Conservation (phyloP, 345 rosid genomes). For the Eucalyptus tenuipes region DNA sequence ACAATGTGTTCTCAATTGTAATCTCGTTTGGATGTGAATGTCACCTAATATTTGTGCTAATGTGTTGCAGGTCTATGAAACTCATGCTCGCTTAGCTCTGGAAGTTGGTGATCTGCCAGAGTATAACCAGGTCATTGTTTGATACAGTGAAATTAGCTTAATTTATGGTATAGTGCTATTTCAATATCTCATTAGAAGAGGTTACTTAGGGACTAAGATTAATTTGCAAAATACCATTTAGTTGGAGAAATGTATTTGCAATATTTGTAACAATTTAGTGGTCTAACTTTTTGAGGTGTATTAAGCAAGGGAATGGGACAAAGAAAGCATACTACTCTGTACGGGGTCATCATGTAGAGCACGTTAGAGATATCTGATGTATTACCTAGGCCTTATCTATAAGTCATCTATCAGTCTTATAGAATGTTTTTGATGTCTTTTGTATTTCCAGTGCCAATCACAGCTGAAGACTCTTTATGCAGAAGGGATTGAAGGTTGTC, state of each 20-base stretch:
- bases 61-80: slow-evolving; percentile 88
- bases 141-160: neutral
- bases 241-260: neutral
- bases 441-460: slow-evolving; percentile 72
- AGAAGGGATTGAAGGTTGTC: slow-evolving; percentile 90
- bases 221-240: neutral
- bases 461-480: slow-evolving; percentile 87
- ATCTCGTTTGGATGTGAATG: neutral
- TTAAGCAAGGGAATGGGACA: neutral
- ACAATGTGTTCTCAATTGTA: neutral
- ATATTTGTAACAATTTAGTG: neutral
- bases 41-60: neutral
- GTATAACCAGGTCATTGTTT: slow-evolving; percentile 73
- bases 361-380: neutral
- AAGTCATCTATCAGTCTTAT: neutral
- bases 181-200: neutral
- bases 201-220: neutral
- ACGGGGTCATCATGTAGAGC: neutral
- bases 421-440: neutral
- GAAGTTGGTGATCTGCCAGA: slow-evolving; percentile 90
- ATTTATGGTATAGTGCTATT: neutral
- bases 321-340: neutral
- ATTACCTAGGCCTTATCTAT: neutral
- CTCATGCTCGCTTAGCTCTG: slow-evolving; percentile 94
- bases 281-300: no score